Conservation (phyloP, 1,284 basidiomycete genomes). For the Trichosporon asahii region DNA sequence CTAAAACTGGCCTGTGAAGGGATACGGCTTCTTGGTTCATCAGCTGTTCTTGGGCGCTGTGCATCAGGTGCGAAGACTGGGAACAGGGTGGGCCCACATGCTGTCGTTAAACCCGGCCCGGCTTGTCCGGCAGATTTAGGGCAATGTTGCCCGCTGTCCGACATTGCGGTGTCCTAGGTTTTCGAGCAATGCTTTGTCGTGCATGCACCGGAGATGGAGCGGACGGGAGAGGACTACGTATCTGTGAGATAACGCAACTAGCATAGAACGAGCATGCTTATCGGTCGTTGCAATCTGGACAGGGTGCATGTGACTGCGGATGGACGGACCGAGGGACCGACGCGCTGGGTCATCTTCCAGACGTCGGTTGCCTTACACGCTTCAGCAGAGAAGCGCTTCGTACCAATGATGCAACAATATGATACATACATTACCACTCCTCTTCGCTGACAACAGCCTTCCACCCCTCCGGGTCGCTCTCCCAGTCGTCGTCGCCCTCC, state of each 20-base stretch:
- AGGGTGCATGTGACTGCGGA: background rate
- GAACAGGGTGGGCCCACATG: background rate
- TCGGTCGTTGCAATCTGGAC: background rate
- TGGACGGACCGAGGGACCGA: background rate
- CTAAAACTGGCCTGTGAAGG: background rate
- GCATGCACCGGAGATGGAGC: background rate
- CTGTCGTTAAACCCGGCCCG: background rate
- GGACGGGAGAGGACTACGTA: background rate
- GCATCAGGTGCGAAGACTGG: background rate
- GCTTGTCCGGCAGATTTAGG: background rate
- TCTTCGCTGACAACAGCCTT: conserved; percentile 29
- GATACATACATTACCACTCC: conserved; percentile 21
- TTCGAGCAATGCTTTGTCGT: background rate
- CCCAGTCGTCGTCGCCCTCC: conserved; percentile 36
- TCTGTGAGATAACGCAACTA: background rate
- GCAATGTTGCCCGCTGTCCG: background rate
- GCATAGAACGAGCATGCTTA: background rate
- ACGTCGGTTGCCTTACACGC: too few relatives aligned
- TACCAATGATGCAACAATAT: background rate
- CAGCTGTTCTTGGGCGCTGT: background rate
- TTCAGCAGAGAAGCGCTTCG: too few relatives aligned
- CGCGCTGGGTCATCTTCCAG: too few relatives aligned
- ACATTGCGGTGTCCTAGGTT: background rate
- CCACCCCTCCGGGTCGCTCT: conserved; percentile 36
- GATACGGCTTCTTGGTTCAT: background rate